These are phyloP conservation scores for Diaporthe vexans DNA, from an alignment of 2,329 filamentous ascomycete species.

Conservation along the genomic window DNA sequence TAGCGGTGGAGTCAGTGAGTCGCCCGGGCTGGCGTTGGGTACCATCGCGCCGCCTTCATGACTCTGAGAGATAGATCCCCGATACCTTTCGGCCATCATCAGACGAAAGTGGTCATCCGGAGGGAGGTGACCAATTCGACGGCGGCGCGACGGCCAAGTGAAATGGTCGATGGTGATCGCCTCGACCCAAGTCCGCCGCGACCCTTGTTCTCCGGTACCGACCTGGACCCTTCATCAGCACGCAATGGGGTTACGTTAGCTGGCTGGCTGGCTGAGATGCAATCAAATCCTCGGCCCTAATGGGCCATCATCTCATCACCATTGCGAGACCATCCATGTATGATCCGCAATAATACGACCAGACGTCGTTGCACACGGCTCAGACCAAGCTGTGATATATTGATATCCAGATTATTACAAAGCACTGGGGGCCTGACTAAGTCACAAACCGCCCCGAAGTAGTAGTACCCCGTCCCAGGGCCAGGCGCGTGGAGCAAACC, in stretches of 20 bases:
- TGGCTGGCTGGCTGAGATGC: not conserved
- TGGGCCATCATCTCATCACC: not conserved
- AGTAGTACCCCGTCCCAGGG: not conserved
- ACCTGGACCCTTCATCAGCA: not conserved
- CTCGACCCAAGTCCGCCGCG: not conserved
- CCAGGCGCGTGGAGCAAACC: not conserved
- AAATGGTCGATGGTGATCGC: not conserved
- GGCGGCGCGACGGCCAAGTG: not conserved
- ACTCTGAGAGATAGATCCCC: slow-evolving; percentile 25
- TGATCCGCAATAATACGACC: too few relatives aligned
- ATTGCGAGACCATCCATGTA: not conserved
- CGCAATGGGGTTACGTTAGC: not conserved
- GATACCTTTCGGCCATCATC: not conserved
- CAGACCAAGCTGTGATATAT: not conserved
- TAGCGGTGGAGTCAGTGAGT: slow-evolving; percentile 27
- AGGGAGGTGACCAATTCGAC: too few relatives aligned
- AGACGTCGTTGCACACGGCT: not conserved
- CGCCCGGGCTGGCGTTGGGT: slow-evolving; percentile 9
- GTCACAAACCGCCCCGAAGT: slow-evolving; percentile 1
- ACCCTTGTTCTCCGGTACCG: slow-evolving; percentile 11
- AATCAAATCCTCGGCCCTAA: not conserved
- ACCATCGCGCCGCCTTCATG: slow-evolving; percentile 14
- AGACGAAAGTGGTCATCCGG: not conserved
- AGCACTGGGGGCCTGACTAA: not conserved
- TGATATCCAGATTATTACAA: not conserved